Evolutionary conservation across 2,329 filamentous ascomycete genomes (phyloP).

Genomic region (Camillea tinctor): DNA sequence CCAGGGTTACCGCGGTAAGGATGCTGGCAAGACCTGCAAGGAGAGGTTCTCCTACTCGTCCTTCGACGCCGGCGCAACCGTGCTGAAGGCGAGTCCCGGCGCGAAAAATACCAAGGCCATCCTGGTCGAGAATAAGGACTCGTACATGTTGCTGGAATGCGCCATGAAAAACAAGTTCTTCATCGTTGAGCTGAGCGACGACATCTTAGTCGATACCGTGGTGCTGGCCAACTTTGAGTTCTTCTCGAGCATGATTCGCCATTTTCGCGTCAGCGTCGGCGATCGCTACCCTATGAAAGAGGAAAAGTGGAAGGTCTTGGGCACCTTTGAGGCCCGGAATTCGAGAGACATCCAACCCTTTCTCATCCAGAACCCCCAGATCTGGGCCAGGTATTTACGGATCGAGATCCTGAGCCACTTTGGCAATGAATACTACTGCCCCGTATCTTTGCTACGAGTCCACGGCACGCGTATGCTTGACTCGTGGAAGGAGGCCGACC

Average conservation of each 20-base stretch:
- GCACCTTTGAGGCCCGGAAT: slow-evolving; percentile 87
- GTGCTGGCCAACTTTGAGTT: slow-evolving; percentile 99
- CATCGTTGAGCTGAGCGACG: slow-evolving; percentile 89
- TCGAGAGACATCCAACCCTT: slow-evolving; percentile 93
- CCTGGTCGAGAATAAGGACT: slow-evolving; percentile 94
- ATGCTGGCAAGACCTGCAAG: slow-evolving; percentile 96
- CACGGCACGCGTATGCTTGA: slow-evolving; percentile 97
- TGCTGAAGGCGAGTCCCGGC: slow-evolving; percentile 84
- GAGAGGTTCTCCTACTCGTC: slow-evolving; percentile 97
- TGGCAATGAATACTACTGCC: slow-evolving; percentile 95
- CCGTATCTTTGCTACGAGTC: slow-evolving; percentile 83
- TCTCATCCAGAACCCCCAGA: slow-evolving; percentile 87
- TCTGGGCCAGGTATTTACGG: slow-evolving; percentile 90
- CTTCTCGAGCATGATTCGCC: slow-evolving; percentile 94
- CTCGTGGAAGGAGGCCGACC: slow-evolving; percentile 81
- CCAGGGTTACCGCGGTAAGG: slow-evolving; percentile 72
- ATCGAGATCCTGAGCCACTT: slow-evolving; percentile 93
- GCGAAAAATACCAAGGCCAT: slow-evolving; percentile 87
- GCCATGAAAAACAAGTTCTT: slow-evolving; percentile 85
- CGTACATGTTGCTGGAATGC: slow-evolving; percentile 96
- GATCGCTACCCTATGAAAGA: slow-evolving; percentile 91
- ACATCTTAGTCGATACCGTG: slow-evolving; percentile 84
- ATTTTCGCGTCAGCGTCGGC: slow-evolving; percentile 87
- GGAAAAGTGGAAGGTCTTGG: slow-evolving; percentile 88
- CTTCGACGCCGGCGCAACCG: slow-evolving; percentile 92